Base-by-base conservation (phyloP, 2,329 filamentous ascomycete genomes). In the Calycina herbarum region DNA sequence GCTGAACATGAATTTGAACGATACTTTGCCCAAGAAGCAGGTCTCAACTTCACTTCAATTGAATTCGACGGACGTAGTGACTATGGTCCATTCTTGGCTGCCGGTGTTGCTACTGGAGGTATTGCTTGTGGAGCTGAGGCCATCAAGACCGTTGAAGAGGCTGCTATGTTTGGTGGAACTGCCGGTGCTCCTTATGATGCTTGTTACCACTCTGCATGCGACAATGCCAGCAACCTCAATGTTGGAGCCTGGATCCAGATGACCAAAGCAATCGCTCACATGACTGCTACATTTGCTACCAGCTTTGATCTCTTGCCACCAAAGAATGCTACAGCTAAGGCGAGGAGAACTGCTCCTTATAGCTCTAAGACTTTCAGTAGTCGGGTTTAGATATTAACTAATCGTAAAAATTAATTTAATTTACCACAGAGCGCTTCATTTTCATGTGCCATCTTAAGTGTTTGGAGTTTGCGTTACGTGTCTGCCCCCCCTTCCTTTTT, bases 111-210 rank as follows among this genome's bases (percentile, higher is more conserved):
- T 0, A 85, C 85, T 0, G 90, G 91, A 13, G 91, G 91, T 31
- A 85, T 93, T 67, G 89, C 90, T 62, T 92, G 90, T 1, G 91
- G 91, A 48, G 90, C 91, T 1, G 90, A 93, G 77, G 89, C 84
- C 15, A 76, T 91, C 79, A 94, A 93, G 84, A 92, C 89, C 0
- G 78, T 82, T 59, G 82, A 86, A 38, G 88, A 93, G 74, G 84
- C 78, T 1, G 79, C 78, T 33, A 77, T 86, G 77, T 94, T 92
- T 74, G 90, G 91, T 20, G 91, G 91, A 35, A 79, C 82, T 67
- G 88, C 86, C 0, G 89, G 84, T 29, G 78, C 82, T 29, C 57
- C 82, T 79, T 84, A 85, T 67, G 82, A 89, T 72, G 78, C 80
- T 24, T 84, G 83, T 79, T 86, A 87, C 72, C 84, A 89, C 73